Percentiles rank a stretch among this genome's conserved stretches.
phyloP scores from a whole-genome alignment of 768 basidiomycete species.

The Tulasnella sp. region DNA sequence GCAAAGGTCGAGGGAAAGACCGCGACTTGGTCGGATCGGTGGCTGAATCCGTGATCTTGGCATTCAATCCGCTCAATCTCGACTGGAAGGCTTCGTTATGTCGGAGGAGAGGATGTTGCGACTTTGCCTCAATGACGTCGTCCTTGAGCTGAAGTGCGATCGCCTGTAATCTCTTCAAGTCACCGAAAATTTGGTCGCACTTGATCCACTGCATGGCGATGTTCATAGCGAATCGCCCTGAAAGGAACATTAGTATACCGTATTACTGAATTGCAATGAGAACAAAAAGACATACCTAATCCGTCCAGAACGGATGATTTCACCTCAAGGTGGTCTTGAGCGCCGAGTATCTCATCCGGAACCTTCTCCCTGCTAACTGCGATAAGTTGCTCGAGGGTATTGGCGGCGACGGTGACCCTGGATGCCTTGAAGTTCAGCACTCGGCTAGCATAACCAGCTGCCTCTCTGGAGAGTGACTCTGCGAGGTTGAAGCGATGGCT shows the following conservation, averaged over 20 bases:
- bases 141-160: slow-evolving; percentile 56
- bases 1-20: slow-evolving; percentile 54
- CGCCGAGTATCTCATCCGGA: slow-evolving; percentile 75
- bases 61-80: slow-evolving; percentile 51
- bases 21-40: slow-evolving; percentile 42
- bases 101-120: slow-evolving; percentile 56
- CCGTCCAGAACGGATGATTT: slow-evolving; percentile 59
- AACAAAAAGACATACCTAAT: slow-evolving; percentile 27
- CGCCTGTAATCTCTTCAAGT: slow-evolving; percentile 66
- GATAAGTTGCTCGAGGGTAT: slow-evolving; percentile 72
- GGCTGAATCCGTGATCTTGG: slow-evolving; percentile 41
- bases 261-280: too few species aligned
- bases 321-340: slow-evolving; percentile 77
- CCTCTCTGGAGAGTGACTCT: slow-evolving; percentile 73
- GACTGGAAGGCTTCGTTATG: slow-evolving; percentile 56
- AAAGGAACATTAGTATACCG: too few species aligned
- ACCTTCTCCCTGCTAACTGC: slow-evolving; percentile 42
- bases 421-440: slow-evolving; percentile 28
- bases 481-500: slow-evolving; percentile 69
- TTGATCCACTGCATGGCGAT: slow-evolving; percentile 31
- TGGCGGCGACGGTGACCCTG: slow-evolving; percentile 45
- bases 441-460: slow-evolving; percentile 64
- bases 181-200: slow-evolving; percentile 77
- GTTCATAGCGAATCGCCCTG: slow-evolving; percentile 9
- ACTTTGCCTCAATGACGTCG: slow-evolving; percentile 63